phyloP scores from a whole-genome alignment of 2,329 filamentous ascomycete genomes.

The Ceratocystis diversiconidia region DNA sequence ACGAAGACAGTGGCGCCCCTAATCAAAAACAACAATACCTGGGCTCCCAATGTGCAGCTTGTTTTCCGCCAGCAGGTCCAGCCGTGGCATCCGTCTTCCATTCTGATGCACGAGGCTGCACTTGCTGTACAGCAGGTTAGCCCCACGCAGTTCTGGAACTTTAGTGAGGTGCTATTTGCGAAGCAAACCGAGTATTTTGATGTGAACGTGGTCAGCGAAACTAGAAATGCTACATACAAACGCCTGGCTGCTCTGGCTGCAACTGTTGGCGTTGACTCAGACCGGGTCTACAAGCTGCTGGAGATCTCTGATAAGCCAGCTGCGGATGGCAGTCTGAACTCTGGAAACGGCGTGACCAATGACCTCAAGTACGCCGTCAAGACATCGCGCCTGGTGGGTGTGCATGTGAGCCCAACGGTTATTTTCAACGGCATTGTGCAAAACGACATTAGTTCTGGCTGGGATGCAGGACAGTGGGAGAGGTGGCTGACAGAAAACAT shows the following conservation, averaged over 20 bases:
- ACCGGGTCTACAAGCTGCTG: slow-evolving; percentile 54
- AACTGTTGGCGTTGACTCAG: slow-evolving; percentile 53
- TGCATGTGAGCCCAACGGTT: slow-evolving; percentile 86
- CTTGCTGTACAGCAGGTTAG: slow-evolving; percentile 61
- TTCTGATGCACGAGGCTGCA: slow-evolving; percentile 67
- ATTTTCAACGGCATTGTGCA: slow-evolving; percentile 77
- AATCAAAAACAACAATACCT: slow-evolving; percentile 45
- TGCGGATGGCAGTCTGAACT: slow-evolving; percentile 56
- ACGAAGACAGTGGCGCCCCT: slow-evolving; percentile 50
- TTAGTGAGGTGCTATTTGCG: slow-evolving; percentile 50
- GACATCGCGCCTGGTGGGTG: slow-evolving; percentile 60
- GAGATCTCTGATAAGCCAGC: slow-evolving; percentile 52
- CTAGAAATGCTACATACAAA: slow-evolving; percentile 69
- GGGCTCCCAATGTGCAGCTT: slow-evolving; percentile 47
- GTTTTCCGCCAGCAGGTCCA: slow-evolving; percentile 87
- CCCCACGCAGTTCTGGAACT: slow-evolving; percentile 65
- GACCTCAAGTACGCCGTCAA: slow-evolving; percentile 77
- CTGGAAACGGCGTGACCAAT: slow-evolving; percentile 67
- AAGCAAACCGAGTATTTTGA: slow-evolving; percentile 73
- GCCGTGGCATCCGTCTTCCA: slow-evolving; percentile 85
- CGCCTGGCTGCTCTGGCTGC: slow-evolving; percentile 62
- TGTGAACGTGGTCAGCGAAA: slow-evolving; percentile 67
- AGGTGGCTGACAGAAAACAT: slow-evolving; percentile 52
- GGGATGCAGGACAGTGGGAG: slow-evolving; percentile 68
- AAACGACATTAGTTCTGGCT: slow-evolving; percentile 62